Base-by-base conservation (phyloP, 2,329 filamentous ascomycete species). In the Colletotrichum lentis region DNA sequence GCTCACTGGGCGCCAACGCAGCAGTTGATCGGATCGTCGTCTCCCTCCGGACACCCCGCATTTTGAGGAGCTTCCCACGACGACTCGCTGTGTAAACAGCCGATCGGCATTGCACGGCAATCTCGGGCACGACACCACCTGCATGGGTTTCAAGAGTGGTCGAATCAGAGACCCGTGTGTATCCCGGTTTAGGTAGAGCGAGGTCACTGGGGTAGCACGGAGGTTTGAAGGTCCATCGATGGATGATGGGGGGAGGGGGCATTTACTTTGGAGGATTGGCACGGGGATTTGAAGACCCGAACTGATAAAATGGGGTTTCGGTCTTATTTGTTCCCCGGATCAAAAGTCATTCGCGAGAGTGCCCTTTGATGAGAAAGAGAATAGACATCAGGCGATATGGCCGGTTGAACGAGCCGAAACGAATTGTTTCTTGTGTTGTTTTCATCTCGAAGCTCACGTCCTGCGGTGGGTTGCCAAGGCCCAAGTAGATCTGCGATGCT, bases 1-100 rank as follows among this genome's bases (percentile, higher is more conserved):
- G 5, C 14, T n/a, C 24, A 22, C 46, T 18, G 12, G 24, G 56
- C 47, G 53, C 41, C 49, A 71, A 50, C 47, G 44, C 27, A 43
- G n/a, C 49, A 44, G 27, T 1, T 8, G 31, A 49, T 31, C 50
- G 50, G 55, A 56, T 11, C 8, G 47, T 41, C 6, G n/a, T 37
- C 27, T 35, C 2, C 43, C 8, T 47, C 27, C 43, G 14, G 31
- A 44, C 37, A 39, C 62, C 54, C 62, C 62, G 59, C 56, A 69
- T 60, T 60, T 65, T 60, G 62, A 69, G 66, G 55, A 65, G 62
- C 58, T 62, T 50, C 44, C 10, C n/a, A n/a, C 27, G 16, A 43
- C 22, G 6, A 31, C 31, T 22, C 22, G 57, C 58, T 20, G 49
- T 35, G 31, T 35, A 5, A 18, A 41, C 31, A 56, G 47, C 46